Evolutionary conservation across 345 rosid species (phyloP).

Genomic region (Ceriops tagal): DNA sequence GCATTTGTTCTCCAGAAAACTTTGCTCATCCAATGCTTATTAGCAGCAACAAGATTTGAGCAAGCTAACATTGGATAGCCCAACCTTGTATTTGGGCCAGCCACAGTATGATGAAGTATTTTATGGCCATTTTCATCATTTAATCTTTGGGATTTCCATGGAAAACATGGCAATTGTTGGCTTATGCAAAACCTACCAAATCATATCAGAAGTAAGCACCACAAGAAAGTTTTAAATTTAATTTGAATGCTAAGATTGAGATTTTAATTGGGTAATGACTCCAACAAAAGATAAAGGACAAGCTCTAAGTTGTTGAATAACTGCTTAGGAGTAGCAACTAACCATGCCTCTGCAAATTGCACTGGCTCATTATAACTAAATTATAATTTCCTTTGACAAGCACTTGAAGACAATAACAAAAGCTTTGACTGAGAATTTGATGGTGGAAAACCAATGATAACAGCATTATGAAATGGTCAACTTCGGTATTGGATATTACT

Average conservation of each 20-base stretch:
- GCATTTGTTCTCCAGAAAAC: constrained; percentile 37
- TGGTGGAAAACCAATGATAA: neutral
- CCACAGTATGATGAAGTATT: constrained; percentile 15
- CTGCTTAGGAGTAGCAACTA: no score
- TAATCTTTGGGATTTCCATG: constrained; percentile 33
- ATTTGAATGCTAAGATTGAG: neutral
- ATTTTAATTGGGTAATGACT: neutral
- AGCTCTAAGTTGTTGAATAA: no score
- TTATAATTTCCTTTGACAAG: neutral
- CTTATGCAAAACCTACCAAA: constrained; percentile 39
- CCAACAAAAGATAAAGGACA: neutral
- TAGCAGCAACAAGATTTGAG: constrained; percentile 21
- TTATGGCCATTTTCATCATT: constrained; percentile 24
- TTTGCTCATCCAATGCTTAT: constrained; percentile 27
- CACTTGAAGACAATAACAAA: neutral
- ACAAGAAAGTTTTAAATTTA: neutral
- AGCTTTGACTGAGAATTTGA: neutral
- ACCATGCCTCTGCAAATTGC: neutral
- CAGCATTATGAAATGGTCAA: constrained; percentile 9
- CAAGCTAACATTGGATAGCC: constrained; percentile 25
- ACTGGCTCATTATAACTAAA: neutral
- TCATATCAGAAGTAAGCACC: neutral
- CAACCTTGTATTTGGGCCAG: constrained; percentile 11
- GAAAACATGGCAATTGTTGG: constrained; percentile 36
- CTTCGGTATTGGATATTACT: neutral